Evolutionary conservation across 2,329 filamentous ascomycete genomes (phyloP), one percentile per base, ranked within the genome.

Genomic region (Dichotomopilus funicola): DNA sequence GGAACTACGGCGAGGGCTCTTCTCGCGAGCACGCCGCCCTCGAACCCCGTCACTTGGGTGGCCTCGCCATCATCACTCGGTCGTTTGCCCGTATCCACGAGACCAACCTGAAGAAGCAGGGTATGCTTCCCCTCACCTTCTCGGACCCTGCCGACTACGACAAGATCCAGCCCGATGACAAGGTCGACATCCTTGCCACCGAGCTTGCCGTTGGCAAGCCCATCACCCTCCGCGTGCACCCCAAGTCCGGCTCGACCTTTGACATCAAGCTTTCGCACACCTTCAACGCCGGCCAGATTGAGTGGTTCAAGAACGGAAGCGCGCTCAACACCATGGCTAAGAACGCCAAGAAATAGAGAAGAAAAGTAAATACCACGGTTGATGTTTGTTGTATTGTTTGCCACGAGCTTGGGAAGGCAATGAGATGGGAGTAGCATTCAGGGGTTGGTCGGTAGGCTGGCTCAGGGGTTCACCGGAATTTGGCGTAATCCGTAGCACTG

Each of bases 31-130:
- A 99, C 73, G 94, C 94, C 66, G 94, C 94, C 74, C 85, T 99
- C 60, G 92, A 99, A 81, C 94, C 94, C 71, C 87, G 94, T 72
- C 92, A 97, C 79, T 86, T 99, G 63, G 94, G 94, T 70, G 94
- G 92, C 74, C 83, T 96, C 68, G 94, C 92, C 69, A 96, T 99
- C 79, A 95, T 99, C 72, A 91, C 88, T 70, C 87, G 90, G 71
- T 89, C 84, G 63, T 99, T 99, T 72, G 94, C 94, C 69, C 94
- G 94, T 88, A 99, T 99, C 71, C 94, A 99, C 83, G 94, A 99
- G 83, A 99, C 94, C 80, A 99, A 99, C 85, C 78, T 99, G 80
- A 99, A 99, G 89, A 99, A 99, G 87, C 94, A 99, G 85, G 94
- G 94, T 77, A 96, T 99, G 92, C 88, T 99, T 78, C 94, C 94